Evolutionary conservation across 495 filamentous ascomycete genomes (phyloP), one percentile per base, ranked within the genome.

Genomic region (Penicillium manginii): DNA sequence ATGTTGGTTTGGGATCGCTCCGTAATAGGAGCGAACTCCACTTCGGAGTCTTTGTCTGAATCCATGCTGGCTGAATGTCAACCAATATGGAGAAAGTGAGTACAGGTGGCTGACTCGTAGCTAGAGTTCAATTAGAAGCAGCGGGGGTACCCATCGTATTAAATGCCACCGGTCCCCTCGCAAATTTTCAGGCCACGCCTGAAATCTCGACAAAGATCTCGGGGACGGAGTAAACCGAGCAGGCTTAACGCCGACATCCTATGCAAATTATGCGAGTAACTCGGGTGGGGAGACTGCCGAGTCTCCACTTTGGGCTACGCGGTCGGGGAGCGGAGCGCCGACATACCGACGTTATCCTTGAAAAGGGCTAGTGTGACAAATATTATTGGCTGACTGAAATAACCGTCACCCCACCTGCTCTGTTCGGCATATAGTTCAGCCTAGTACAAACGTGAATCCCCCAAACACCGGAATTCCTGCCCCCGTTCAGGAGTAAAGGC

Each of bases 11-110:
- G 31, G 7, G 35, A 48, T 14, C 58, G 55, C 9, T 49, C 48
- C 15, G 62, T 55, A 23, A 67, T 67, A 11, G 65, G 65, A 46
- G 50, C 56, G 35, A 67, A 67, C 50, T 65, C 65, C 22, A 52
- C 26, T 9, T 61, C 49, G 7, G 29, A 51, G 12, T 67, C 62
- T 12, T 59, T 63, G 6, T 63, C 45, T 9, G 45, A 47, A 26
- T 47, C 57, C 62, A 65, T 65, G 22, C 0, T 58, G 52, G 31
- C 10, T 50, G 19, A 9, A 15, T 12, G 12, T 26, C 19, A 47
- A 47, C 45, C 45, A 47, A 11, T 47, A 29, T 23, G 45, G 21
- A 43, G 15, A 17, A 12, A 4, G n/a, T n/a, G n/a, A 17, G 40
- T 3, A 43, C 17, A 43, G 17, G 15, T 4, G 40, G 40, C 10